Percentiles rank a stretch among this genome's conserved stretches.
Conservation (phyloP, 176 grass and related monocot species). For the Bolboschoenus planiculmis region DNA sequence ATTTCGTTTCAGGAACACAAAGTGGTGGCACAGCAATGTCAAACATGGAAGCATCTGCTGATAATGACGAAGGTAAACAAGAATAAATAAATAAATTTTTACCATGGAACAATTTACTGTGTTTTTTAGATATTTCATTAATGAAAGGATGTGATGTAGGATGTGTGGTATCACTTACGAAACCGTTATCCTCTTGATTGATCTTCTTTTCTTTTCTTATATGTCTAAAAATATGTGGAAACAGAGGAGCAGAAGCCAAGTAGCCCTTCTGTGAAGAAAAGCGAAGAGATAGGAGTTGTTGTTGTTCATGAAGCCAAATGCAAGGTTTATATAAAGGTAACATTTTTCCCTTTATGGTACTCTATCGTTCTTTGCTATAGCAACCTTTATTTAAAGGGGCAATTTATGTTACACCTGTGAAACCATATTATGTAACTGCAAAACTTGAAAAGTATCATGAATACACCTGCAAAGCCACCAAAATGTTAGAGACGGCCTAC, state of each 20-base stretch:
- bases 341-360: slow-evolving; percentile 1
- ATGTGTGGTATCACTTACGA: slow-evolving; percentile 5
- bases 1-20: slow-evolving; percentile 42
- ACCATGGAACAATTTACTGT: background rate
- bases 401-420: background rate
- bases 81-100: background rate
- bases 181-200: background rate
- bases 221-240: slow-evolving; percentile 32
- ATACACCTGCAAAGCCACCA: background rate
- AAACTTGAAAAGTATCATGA: background rate
- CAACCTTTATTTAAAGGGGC: background rate
- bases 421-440: background rate
- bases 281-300: slow-evolving; percentile 80
- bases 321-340: slow-evolving; percentile 97
- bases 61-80: slow-evolving; percentile 66
- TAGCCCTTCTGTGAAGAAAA: slow-evolving; percentile 90
- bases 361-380: slow-evolving; percentile 1
- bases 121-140: background rate
- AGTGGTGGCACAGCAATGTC: slow-evolving; percentile 3
- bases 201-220: background rate
- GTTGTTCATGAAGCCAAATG: slow-evolving; percentile 96
- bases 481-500: background rate
- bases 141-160: background rate
- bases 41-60: slow-evolving; percentile 50
- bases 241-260: slow-evolving; percentile 57